Evolutionary conservation across 1,284 basidiomycete genomes (phyloP), one percentile per base, ranked within the genome.

Genomic region (Tausonia pullulans): DNA sequence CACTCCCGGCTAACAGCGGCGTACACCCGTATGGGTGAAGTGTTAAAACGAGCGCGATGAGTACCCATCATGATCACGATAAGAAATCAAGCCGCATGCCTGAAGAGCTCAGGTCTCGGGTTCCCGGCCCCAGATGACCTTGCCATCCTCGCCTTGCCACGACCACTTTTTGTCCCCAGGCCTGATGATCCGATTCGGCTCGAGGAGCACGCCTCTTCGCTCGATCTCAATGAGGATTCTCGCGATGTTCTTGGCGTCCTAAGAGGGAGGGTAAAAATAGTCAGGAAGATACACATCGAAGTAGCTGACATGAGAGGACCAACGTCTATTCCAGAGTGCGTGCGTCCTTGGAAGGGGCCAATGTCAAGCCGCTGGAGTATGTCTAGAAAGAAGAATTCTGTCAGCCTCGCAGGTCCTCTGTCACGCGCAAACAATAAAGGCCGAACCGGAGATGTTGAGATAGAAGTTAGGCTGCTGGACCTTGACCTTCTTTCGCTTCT

Each of bases 231-330:
- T 77, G 50, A 94, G 74, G 66, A 96, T 85, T 40, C 88, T 83
- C 14, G 86, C 81, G 62, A 95, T 83, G 73, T 95, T 95, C 13
- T 87, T 85, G 44, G 88, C 82, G 75, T 96, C 92, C 90, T 93
- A 66, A 60, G 5, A n/a, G 59, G 58, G n/a, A 56, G 58, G 45
- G 61, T 44, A 62, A 63, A 60, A 3, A 5, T n/a, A 16, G 60
- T 61, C 11, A 59, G 58, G 13, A 60, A 53, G n/a, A 45, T 27
- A 44, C 44, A 41, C 27, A 53, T 40, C 61, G 46, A 40, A 44
- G 40, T 9, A 49, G 39, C 41, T 13, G 4, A 58, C 40, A 16
- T 44, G 27, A 27, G 27, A 27, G 27, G 27, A 27, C 27, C 27
- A 1, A 27, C 27, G 27, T 27, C 27, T 27, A 27, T 27, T 27